phyloP scores from a whole-genome alignment of 1,284 basidiomycete genomes.

The Heterobasidion parviporum region DNA sequence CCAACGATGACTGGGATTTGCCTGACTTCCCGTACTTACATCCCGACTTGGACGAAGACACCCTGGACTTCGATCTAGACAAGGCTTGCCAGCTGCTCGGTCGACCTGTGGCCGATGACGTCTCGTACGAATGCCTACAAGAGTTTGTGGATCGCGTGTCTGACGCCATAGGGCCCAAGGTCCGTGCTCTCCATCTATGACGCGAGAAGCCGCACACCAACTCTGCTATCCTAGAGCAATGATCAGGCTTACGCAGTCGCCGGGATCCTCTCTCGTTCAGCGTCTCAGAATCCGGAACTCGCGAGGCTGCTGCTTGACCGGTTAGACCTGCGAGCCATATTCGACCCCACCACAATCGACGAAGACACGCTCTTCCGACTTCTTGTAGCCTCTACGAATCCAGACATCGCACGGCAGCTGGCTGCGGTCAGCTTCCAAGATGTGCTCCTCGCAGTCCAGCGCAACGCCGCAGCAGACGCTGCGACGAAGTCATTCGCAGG shows the following conservation, averaged over 20 bases:
- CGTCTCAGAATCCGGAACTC: constrained; percentile 50
- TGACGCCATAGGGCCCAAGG: constrained; percentile 44
- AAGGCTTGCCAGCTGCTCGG: constrained; percentile 39
- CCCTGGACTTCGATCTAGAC: constrained; percentile 45
- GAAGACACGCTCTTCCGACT: constrained; percentile 47
- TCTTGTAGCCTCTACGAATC: constrained; percentile 53
- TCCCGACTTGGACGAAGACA: constrained; percentile 40
- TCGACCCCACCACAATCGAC: constrained; percentile 44
- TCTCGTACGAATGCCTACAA: constrained; percentile 33
- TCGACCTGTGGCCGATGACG: constrained; percentile 49
- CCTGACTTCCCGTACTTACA: constrained; percentile 64
- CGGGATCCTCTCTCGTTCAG: constrained; percentile 49
- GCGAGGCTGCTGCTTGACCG: constrained; percentile 36
- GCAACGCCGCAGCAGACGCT: constrained; percentile 28
- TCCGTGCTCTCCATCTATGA: constrained; percentile 14
- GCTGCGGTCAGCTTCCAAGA: constrained; percentile 31
- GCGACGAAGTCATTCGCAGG: constrained; percentile 34
- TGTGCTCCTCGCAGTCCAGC: constrained; percentile 32
- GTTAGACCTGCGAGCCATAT: constrained; percentile 44
- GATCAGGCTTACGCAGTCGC: constrained; percentile 52
- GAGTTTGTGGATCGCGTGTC: constrained; percentile 46
- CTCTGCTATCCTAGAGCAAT: constrained; percentile 28
- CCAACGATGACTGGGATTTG: constrained; percentile 68
- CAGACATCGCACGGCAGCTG: constrained; percentile 47
- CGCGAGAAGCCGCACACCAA: neutral